A percentile compares a stretch with the other conserved stretches of the same genome.
Evolutionary conservation across 164 flowering plant genomes (phyloP).

Genomic region (Magnolia changhungtana): DNA sequence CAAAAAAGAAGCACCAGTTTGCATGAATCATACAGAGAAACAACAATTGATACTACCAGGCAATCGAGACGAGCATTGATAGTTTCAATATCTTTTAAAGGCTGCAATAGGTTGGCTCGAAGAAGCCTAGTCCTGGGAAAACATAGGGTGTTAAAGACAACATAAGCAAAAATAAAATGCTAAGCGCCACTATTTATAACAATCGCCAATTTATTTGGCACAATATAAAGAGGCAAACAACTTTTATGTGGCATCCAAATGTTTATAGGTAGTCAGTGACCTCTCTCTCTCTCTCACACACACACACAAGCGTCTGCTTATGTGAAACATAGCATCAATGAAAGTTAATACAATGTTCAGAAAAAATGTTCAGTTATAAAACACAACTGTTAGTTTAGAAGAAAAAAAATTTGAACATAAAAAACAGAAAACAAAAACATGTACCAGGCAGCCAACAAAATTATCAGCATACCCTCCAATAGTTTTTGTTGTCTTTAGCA

Average conservation of each 20-base stretch:
- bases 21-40: neutral
- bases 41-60: constrained; percentile 52
- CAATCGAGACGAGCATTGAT: constrained; percentile 96
- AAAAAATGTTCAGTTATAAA: too few species aligned
- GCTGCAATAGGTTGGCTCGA: constrained; percentile 95
- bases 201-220: neutral
- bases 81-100: constrained; percentile 88
- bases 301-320: too few species aligned
- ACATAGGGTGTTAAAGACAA: constrained; percentile 1
- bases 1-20: neutral
- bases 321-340: too few species aligned
- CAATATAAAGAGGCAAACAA: neutral
- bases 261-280: too few species aligned
- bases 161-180: neutral
- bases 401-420: too few species aligned
- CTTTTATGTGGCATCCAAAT: neutral
- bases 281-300: too few species aligned
- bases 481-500: constrained; percentile 93
- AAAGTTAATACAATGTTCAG: too few species aligned
- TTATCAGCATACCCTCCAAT: constrained; percentile 70
- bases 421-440: neutral
- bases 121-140: constrained; percentile 84
- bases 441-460: neutral
- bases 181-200: neutral
- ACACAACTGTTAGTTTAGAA: too few species aligned